Percentiles rank a stretch among this genome's conserved stretches.
Evolutionary conservation across 2,329 filamentous ascomycete genomes (phyloP).

Genomic region (Akanthomyces dipterigenus): DNA sequence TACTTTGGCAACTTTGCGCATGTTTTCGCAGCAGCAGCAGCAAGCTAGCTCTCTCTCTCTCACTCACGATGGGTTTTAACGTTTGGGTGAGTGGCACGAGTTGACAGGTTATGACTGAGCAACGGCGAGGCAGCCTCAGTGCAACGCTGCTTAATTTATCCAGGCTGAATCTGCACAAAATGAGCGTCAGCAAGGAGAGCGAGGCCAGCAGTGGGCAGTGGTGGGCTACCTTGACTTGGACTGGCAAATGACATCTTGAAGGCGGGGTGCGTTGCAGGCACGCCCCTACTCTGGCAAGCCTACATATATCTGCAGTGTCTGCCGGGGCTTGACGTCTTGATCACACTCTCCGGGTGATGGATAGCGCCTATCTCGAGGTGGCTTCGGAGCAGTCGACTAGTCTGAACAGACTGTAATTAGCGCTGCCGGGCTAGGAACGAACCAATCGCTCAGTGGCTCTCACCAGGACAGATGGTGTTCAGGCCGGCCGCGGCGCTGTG

Average conservation of each 20-base stretch:
- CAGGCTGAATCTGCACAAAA: conserved; percentile 8
- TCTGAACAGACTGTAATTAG: conserved; percentile 2
- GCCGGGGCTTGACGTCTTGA: conserved; percentile 4
- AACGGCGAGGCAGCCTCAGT: conserved; percentile 3
- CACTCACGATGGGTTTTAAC: not conserved
- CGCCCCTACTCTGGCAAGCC: not conserved
- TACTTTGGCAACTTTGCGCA: not conserved
- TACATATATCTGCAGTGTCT: conserved; percentile 8
- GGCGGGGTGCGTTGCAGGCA: conserved; percentile 2
- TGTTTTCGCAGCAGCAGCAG: not conserved
- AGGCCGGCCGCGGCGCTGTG: conserved; percentile 2
- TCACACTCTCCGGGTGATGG: conserved; percentile 7
- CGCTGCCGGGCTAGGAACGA: conserved; percentile 3
- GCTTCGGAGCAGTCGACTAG: conserved; percentile 5
- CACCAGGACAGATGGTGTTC: conserved; percentile 7
- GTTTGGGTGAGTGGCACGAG: not conserved
- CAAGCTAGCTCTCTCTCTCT: not conserved
- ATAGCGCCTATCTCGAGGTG: conserved; percentile 10
- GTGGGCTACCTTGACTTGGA: conserved; percentile 9
- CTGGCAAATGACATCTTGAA: not conserved
- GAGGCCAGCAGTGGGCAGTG: not conserved
- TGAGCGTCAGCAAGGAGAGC: not conserved
- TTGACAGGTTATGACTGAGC: not conserved
- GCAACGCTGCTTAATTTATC: conserved; percentile 6
- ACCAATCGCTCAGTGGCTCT: conserved; percentile 12